Evolutionary conservation across 2,329 filamentous ascomycete species (phyloP).

Genomic region (Byssoonygena ceratinophila): DNA sequence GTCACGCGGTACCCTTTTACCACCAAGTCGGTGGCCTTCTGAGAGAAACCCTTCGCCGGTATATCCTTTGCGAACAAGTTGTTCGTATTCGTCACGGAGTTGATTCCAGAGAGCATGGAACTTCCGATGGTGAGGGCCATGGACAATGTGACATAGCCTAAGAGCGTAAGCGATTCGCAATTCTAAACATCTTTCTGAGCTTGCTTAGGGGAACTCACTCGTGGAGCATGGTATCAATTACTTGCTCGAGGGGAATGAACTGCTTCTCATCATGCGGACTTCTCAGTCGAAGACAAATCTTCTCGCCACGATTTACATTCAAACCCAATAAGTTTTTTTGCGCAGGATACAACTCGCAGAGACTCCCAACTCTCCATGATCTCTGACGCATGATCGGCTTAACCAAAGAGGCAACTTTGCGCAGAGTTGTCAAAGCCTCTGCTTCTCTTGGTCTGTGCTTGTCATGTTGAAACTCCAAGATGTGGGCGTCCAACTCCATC

Average conservation of each 20-base stretch:
- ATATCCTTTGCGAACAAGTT: conserved; percentile 67
- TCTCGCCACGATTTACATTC: conserved; percentile 65
- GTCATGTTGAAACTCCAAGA: conserved; percentile 46
- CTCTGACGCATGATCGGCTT: conserved; percentile 91
- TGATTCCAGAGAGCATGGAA: conserved; percentile 87
- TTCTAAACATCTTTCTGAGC: conserved; percentile 13
- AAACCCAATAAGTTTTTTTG: conserved; percentile 66
- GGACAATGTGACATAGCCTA: conserved; percentile 68
- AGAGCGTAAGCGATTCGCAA: conserved; percentile 2
- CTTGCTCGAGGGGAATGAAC: conserved; percentile 68
- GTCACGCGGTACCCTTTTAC: conserved; percentile 51
- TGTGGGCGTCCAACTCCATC: conserved; percentile 39
- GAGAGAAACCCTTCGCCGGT: conserved; percentile 82
- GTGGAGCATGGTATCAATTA: conserved; percentile 86
- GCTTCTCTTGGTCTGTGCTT: conserved; percentile 39
- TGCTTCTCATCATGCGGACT: conserved; percentile 62
- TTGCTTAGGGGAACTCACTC: conserved; percentile 43
- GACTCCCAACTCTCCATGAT: conserved; percentile 64
- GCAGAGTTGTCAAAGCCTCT: conserved; percentile 53
- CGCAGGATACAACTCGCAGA: conserved; percentile 76
- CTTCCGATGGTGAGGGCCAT: conserved; percentile 68
- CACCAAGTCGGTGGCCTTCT: conserved; percentile 63
- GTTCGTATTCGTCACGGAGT: conserved; percentile 72
- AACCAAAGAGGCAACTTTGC: conserved; percentile 74
- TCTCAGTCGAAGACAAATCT: conserved; percentile 72